Conservation (phyloP, 192 early-diverging fungal species). For the Umbelopsis vinacea region DNA sequence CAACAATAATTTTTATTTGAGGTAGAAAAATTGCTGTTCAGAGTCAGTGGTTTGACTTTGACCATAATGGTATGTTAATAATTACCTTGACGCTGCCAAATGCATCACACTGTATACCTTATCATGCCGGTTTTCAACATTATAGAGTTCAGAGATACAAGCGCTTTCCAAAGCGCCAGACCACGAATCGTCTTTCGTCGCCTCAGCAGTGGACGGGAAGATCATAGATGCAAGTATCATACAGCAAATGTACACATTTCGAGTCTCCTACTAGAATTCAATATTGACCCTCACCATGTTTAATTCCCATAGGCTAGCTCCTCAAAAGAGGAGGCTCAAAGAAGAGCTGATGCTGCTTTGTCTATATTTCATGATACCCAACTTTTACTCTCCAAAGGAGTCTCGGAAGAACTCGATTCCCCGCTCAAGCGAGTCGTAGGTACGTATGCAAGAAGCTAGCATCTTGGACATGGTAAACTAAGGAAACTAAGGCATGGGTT, state of each 20-base stretch:
- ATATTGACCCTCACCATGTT: not conserved
- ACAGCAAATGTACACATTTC: no score
- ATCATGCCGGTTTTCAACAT: not conserved
- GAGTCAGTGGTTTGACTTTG: no score
- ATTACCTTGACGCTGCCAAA: not conserved
- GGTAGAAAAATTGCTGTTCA: no score
- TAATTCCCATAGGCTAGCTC: not conserved
- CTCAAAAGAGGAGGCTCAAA: slow-evolving; percentile 1
- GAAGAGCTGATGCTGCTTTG: not conserved
- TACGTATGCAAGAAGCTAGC: not conserved
- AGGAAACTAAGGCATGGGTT: not conserved
- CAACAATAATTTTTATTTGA: no score
- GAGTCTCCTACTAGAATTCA: not conserved
- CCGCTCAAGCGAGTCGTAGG: slow-evolving; percentile 2
- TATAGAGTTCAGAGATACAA: slow-evolving; percentile 17
- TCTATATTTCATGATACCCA: slow-evolving; percentile 9
- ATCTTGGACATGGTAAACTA: not conserved
- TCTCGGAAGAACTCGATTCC: not conserved
- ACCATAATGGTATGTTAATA: not conserved
- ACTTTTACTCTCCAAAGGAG: not conserved
- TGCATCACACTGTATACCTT: not conserved
- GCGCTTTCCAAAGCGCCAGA: not conserved
- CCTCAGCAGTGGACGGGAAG: not conserved
- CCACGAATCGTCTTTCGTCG: not conserved
- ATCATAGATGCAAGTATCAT: not conserved